Percentiles rank a stretch among this genome's conserved stretches.
phyloP scores from a whole-genome alignment of 2,329 filamentous ascomycete genomes.

The Colletotrichum neosansevieriae region DNA sequence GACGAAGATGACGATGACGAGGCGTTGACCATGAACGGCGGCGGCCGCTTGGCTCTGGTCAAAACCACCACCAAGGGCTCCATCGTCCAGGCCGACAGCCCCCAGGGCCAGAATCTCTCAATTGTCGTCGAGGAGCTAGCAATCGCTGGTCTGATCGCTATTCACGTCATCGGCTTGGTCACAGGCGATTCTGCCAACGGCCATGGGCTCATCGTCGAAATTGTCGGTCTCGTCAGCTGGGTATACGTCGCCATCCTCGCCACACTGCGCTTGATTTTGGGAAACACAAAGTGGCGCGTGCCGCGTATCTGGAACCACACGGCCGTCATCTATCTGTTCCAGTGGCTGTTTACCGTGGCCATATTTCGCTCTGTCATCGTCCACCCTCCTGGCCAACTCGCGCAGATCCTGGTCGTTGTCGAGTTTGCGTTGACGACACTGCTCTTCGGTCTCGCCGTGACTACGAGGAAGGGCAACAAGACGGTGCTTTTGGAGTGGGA shows the following conservation, averaged over 20 bases:
- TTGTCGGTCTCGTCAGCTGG: conserved; percentile 81
- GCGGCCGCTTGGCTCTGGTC: conserved; percentile 67
- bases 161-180: conserved; percentile 75
- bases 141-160: conserved; percentile 76
- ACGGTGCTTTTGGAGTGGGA: conserved; percentile 90
- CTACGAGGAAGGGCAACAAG: conserved; percentile 92
- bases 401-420: conserved; percentile 74
- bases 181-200: conserved; percentile 67
- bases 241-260: conserved; percentile 82
- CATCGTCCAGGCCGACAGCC: conserved; percentile 77
- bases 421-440: conserved; percentile 82
- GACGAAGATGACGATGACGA: conserved; percentile 72
- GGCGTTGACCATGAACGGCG: conserved; percentile 64
- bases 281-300: conserved; percentile 73
- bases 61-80: conserved; percentile 74
- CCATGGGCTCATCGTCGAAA: conserved; percentile 69
- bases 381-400: conserved; percentile 74
- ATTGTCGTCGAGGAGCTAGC: conserved; percentile 81
- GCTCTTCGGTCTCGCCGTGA: conserved; percentile 80
- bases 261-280: conserved; percentile 77
- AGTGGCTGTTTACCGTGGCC: conserved; percentile 83
- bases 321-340: conserved; percentile 81
- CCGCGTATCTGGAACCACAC: conserved; percentile 94
- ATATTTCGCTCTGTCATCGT: conserved; percentile 89
- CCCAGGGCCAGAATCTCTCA: conserved; percentile 77